phyloP scores from a whole-genome alignment of 2,329 filamentous ascomycete species.

The Calonectria pseudoreteaudii region DNA sequence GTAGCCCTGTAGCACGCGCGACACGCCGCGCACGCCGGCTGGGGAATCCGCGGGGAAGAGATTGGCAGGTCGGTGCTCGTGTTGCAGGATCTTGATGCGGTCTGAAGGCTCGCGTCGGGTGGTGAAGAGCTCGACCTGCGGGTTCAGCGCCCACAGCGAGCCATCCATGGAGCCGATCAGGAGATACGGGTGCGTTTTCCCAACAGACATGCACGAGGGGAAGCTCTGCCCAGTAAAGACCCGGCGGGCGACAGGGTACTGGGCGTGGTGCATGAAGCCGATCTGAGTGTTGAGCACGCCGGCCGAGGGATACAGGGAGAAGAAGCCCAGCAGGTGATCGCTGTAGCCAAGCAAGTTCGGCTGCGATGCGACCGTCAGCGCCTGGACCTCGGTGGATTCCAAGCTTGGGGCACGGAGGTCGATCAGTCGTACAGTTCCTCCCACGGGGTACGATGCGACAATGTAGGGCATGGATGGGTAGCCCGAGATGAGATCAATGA shows the following conservation, averaged over 20 bases:
- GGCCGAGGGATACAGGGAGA: conserved; percentile 63
- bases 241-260: conserved; percentile 65
- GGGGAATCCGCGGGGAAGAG: conserved; percentile 45
- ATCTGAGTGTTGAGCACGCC: conserved; percentile 65
- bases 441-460: conserved; percentile 66
- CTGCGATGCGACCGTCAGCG: conserved; percentile 63
- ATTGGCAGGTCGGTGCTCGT: conserved; percentile 60
- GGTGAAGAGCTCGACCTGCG: conserved; percentile 52
- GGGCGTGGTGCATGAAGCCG: conserved; percentile 64
- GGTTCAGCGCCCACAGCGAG: conserved; percentile 61
- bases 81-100: conserved; percentile 60
- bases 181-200: conserved; percentile 64
- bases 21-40: conserved; percentile 56
- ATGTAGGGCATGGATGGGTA: conserved; percentile 69
- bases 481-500: conserved; percentile 66
- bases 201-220: conserved; percentile 62
- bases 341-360: conserved; percentile 66
- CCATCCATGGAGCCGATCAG: conserved; percentile 67
- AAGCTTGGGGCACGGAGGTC: conserved; percentile 65
- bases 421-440: conserved; percentile 64
- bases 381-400: conserved; percentile 66
- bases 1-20: conserved; percentile 65
- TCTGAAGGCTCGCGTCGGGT: conserved; percentile 48
- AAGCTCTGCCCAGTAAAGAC: conserved; percentile 64
- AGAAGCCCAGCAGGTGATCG: conserved; percentile 67